Evolutionary conservation across 1,284 basidiomycete species (phyloP).

Genomic region (Sporisorium graminicola): DNA sequence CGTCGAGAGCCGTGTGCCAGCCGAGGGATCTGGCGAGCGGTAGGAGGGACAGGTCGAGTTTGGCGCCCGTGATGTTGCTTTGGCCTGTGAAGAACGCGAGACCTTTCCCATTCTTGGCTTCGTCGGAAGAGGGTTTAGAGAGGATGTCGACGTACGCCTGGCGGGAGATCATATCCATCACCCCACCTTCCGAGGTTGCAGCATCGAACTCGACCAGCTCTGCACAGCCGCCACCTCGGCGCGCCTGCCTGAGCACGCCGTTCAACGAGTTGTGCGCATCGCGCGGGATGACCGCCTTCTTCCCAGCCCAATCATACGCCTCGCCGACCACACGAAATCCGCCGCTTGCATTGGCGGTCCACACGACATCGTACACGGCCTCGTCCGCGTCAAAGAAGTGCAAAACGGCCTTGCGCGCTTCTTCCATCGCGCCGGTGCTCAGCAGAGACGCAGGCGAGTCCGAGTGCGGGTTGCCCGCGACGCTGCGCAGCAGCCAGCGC

Average conservation of each 20-base stretch:
- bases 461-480: conserved; percentile 38
- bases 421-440: background rate
- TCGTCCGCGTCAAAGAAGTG: conserved; percentile 31
- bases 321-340: conserved; percentile 32
- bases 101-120: conserved; percentile 9
- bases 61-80: conserved; percentile 34
- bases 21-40: background rate
- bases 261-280: conserved; percentile 45
- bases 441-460: conserved; percentile 18
- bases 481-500: background rate
- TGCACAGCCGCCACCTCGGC: background rate
- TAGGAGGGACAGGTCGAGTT: conserved; percentile 18
- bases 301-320: conserved; percentile 15
- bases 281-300: conserved; percentile 19
- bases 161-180: conserved; percentile 3
- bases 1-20: conserved; percentile 34
- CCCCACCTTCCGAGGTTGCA: too few relatives aligned
- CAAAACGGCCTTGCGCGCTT: conserved; percentile 16
- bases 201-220: conserved; percentile 34
- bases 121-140: background rate
- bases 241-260: conserved; percentile 11
- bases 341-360: conserved; percentile 29
- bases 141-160: background rate
- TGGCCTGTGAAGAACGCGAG: conserved; percentile 38
- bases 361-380: conserved; percentile 32